Evolutionary conservation across 495 filamentous ascomycete species (phyloP).

Genomic region (Tuber magnatum): DNA sequence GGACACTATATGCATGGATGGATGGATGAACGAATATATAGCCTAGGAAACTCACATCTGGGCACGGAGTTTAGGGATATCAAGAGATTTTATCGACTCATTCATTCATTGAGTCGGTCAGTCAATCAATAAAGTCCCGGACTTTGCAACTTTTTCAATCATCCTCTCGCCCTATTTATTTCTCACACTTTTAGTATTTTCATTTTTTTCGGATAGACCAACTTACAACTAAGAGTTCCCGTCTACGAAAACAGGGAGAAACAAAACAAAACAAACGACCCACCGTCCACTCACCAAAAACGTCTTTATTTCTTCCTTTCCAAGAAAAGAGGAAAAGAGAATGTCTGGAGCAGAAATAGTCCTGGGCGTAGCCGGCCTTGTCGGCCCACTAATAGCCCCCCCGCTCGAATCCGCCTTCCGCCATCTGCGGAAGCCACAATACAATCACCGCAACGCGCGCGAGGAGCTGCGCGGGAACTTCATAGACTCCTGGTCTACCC

Average conservation of each 20-base stretch:
- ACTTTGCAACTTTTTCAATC: neutral
- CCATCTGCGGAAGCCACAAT: conserved; percentile 13
- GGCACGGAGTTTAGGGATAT: neutral
- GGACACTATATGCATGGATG: neutral
- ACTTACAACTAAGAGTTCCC: neutral
- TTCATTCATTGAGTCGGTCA: neutral
- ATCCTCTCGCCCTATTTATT: neutral
- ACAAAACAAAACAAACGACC: neutral
- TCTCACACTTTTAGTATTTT: neutral
- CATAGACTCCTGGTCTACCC: conserved; percentile 17
- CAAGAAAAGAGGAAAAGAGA: neutral
- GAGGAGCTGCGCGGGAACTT: conserved; percentile 19
- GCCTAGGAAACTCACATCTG: neutral
- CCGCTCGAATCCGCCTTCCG: conserved; percentile 12
- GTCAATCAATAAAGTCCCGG: neutral
- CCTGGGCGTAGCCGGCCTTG: conserved; percentile 16
- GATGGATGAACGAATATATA: neutral
- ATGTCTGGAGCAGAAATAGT: conserved; percentile 21
- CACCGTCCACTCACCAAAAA: neutral
- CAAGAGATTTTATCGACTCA: neutral
- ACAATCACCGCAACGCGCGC: conserved; percentile 10
- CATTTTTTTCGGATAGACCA: neutral
- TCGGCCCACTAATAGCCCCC: conserved; percentile 12
- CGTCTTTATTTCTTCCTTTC: neutral
- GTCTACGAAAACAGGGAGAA: neutral